Base-by-base conservation (phyloP, 805 yeast species). In the Maudiozyma saulgeensis region DNA sequence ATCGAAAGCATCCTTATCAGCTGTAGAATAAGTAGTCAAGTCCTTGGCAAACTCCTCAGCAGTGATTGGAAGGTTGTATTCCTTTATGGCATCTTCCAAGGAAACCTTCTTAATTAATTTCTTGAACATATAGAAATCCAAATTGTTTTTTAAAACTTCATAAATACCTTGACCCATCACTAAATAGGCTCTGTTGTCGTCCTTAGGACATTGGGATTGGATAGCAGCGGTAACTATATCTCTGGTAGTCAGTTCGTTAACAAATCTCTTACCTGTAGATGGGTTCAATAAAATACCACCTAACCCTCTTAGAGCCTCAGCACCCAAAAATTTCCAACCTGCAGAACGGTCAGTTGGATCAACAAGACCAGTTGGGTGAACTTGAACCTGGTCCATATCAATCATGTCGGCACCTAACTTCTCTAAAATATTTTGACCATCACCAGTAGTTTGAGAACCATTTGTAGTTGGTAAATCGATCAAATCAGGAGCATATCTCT, bases 311-410 rank as follows among this genome's bases (percentile, higher is more conserved):
- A 80, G 56, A 0, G 81, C 72, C 54, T 80, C 85, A 8, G 82
- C 84, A 53, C 82, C 81, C 15, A 80, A 60, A 53, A 79, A 73
- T 60, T 79, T 79, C 75, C 76, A 74, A 48, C 68, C 70, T 46
- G 63, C 69, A 5, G 58, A 56, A 23, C 67, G 68, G 38, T 74
- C 70, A 18, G 61, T 61, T 12, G 70, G 70, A 46, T 76, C 76
- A 35, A 79, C 66, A 60, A 79, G 79, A 2, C 84, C 84, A 2
- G 84, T 80, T 41, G 84, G 84, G 57, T 80, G 84, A 11, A 80
- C 71, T 62, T 80, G 85, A 19, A 80, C 64, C 55, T 79, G 75
- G 44, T 77, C 77, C 82, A 79, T 78, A 56, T 79, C 79, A 15
- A 78, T 70, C 51, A 78, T 62, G 8, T 71, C 66, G 7, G 79